Percentiles rank a stretch among this genome's conserved stretches.
Conservation (phyloP, 2,329 filamentous ascomycete genomes). For the Arthrobotrys megalospora region DNA sequence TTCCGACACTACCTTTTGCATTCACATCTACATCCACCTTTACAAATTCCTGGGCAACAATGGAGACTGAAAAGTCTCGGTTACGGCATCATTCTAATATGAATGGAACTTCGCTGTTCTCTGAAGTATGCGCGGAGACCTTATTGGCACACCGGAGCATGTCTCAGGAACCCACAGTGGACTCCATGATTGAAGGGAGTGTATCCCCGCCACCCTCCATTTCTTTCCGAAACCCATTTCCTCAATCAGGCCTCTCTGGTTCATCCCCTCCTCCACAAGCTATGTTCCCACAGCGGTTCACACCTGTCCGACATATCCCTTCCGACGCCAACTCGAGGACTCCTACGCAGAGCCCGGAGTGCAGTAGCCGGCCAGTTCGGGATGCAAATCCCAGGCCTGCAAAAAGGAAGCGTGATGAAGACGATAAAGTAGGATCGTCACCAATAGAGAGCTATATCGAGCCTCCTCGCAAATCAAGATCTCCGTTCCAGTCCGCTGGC, state of each 20-base stretch:
- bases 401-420: conserved; percentile 45
- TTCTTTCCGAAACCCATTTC: conserved; percentile 41
- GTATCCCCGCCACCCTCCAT: conserved; percentile 33
- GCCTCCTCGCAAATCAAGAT: conserved; percentile 37
- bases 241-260: conserved; percentile 8
- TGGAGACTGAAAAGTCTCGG: conserved; percentile 45
- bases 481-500: conserved; percentile 35
- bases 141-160: conserved; percentile 10
- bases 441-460: conserved; percentile 12
- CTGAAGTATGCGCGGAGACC: conserved; percentile 28
- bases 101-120: conserved; percentile 14
- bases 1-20: conserved; percentile 34
- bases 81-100: conserved; percentile 20
- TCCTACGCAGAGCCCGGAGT: conserved; percentile 40
- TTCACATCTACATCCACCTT: conserved; percentile 29
- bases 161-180: conserved; percentile 20
- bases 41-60: conserved; percentile 18
- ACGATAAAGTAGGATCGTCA: conserved; percentile 11
- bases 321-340: conserved; percentile 36
- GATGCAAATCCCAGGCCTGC: conserved; percentile 35
- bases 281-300: conserved; percentile 34
- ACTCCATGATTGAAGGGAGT: conserved; percentile 39
- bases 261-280: conserved; percentile 16
- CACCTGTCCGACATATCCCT: conserved; percentile 42
- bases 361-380: background rate